Percentiles rank a stretch among this genome's conserved stretches.
phyloP scores from a whole-genome alignment of 345 rosid genomes.

The Corchorus capsularis region DNA sequence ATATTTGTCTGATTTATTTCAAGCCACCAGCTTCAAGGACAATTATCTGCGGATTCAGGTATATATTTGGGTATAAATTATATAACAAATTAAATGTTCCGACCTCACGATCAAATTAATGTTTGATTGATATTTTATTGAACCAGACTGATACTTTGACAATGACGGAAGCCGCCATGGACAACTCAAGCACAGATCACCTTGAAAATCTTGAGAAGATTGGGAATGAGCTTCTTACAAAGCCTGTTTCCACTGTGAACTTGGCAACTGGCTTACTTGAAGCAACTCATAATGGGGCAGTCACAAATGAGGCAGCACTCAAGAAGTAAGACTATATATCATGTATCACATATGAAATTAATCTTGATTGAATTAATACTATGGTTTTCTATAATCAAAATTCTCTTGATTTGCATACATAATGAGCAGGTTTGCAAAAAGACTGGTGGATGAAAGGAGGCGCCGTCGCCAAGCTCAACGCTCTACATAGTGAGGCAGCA shows the following conservation, averaged over 20 bases:
- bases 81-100: no score
- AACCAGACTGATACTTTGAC: no score
- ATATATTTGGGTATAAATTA: neutral
- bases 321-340: neutral
- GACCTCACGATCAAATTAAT: no score
- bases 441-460: neutral
- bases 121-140: no score
- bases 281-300: neutral
- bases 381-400: neutral
- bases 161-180: neutral
- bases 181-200: neutral
- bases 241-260: conserved; percentile 10
- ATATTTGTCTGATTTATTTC: conserved; percentile 39
- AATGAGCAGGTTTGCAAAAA: neutral
- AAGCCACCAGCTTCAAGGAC: conserved; percentile 20
- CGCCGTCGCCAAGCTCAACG: neutral
- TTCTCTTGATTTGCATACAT: neutral
- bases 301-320: neutral
- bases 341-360: neutral
- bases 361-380: neutral
- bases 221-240: neutral
- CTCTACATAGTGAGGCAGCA: neutral
- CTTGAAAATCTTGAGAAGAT: neutral
- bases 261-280: neutral
- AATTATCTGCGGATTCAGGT: conserved; percentile 54